These are phyloP conservation scores for Scutellaria minor DNA, from an alignment of 257 asterid species.

Conservation along the genomic window DNA sequence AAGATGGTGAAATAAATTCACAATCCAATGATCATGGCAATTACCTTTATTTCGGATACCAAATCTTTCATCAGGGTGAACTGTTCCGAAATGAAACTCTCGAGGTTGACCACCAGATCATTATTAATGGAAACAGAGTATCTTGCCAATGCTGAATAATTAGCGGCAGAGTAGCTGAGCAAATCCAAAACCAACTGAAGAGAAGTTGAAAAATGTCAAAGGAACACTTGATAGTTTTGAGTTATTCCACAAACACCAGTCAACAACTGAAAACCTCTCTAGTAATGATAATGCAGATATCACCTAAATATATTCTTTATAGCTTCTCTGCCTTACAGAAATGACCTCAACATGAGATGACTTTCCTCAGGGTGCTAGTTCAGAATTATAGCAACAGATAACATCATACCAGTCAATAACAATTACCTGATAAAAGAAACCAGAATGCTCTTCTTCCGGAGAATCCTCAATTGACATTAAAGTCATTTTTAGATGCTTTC, in stretches of 20 bases:
- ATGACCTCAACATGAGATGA: no score
- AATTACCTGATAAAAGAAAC: conserved; percentile 81
- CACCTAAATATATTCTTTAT: no score
- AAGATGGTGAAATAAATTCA: conserved; percentile 3
- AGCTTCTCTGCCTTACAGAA: no score
- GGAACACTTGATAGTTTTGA: conserved; percentile 14
- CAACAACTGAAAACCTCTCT: no score
- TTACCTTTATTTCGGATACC: conserved; percentile 75
- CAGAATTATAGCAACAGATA: conserved; percentile 23
- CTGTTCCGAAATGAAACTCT: conserved; percentile 78
- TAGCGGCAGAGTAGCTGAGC: conserved; percentile 72
- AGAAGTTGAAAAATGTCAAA: conserved; percentile 38
- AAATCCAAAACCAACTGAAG: conserved; percentile 84
- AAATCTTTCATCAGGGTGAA: conserved; percentile 65
- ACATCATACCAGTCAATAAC: conserved; percentile 15
- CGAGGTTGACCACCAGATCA: conserved; percentile 55
- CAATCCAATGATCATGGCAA: conserved; percentile 4
- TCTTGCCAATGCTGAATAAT: conserved; percentile 73
- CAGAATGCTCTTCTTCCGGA: conserved; percentile 87
- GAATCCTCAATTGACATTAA: conserved; percentile 88
- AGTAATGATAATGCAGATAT: no score
- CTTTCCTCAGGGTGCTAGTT: not conserved
- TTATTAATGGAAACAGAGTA: conserved; percentile 55
- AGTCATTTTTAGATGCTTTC: conserved; percentile 93
- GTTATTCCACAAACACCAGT: not conserved